Evolutionary conservation across 768 basidiomycete species (phyloP), one percentile per base, ranked within the genome.

Genomic region (Calocera cornea): DNA sequence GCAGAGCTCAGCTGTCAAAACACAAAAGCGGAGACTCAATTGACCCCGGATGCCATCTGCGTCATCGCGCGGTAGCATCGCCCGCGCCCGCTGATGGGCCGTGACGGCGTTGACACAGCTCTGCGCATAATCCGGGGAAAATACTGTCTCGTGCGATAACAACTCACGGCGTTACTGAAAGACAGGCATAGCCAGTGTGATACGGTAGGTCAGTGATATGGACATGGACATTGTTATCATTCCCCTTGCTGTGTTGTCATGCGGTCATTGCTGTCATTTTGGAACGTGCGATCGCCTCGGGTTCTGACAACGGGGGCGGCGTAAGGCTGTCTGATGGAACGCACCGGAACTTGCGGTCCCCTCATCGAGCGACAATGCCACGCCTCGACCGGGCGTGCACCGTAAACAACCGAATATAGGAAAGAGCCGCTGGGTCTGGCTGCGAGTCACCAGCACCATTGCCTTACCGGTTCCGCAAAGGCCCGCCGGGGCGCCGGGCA

Each of bases 1-100:
- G 44, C 44, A 47, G 44, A 47, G 54, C 7, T 19, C 54, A 16
- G 24, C 54, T 60, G 54, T 60, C 54, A 60, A 2, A 60, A 60
- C 54, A 60, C 7, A 47, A 60, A 60, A 5, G 54, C 54, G 54
- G 54, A 33, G 54, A 60, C 54, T 60, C 27, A 60, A 60, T 60
- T 60, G 54, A 60, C 54, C 54, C 54, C 54, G 54, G 54, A 60
- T 60, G 27, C 27, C 54, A 60, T 33, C 54, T 60, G 54, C 31
- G 31, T 60, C 54, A 60, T 60, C 54, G 31, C 54, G 31, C 54
- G 54, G 54, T 7, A n/a, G 44, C 54, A 60, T 60, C 54, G 54
- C 54, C 54, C 36, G 44, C 44, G 44, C 44, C 54, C 54, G 16
- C 27, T 60, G 54, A 60, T 60, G 54, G 31, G 54, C 31, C 7